These are phyloP conservation scores for Botrytis fabae DNA, from an alignment of 2,329 filamentous ascomycete genomes.

Conservation along the genomic window DNA sequence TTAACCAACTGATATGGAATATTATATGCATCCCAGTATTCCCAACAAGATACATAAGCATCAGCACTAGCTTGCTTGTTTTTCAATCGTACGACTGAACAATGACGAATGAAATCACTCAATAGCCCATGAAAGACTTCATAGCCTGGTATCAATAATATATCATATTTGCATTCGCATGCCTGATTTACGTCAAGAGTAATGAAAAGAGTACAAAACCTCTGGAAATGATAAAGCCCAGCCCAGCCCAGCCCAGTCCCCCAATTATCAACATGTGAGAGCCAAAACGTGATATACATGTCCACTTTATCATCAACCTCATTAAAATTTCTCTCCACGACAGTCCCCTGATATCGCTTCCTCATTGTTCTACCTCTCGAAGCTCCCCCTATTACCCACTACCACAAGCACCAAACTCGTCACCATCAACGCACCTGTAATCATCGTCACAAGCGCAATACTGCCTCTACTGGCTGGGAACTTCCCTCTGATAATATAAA, in stretches of 20 bases:
- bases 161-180: neutral
- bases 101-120: neutral
- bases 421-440: constrained; percentile 64
- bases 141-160: neutral
- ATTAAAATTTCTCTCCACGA: neutral
- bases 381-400: constrained; percentile 41
- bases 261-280: neutral
- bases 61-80: neutral
- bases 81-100: neutral
- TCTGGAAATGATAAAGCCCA: neutral
- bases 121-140: neutral
- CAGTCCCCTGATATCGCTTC: neutral
- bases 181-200: neutral
- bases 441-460: constrained; percentile 65
- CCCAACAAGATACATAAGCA: neutral
- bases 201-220: neutral
- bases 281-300: neutral
- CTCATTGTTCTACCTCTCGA: neutral
- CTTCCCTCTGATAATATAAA: constrained; percentile 78
- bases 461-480: constrained; percentile 78
- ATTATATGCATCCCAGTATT: neutral
- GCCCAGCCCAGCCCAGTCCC: neutral
- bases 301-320: neutral
- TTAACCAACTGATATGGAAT: too few species aligned
- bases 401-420: constrained; percentile 60